Evolutionary conservation across 2,329 filamentous ascomycete species (phyloP), one percentile per base, ranked within the genome.

Genomic region (Penicillium hesseltinei): DNA sequence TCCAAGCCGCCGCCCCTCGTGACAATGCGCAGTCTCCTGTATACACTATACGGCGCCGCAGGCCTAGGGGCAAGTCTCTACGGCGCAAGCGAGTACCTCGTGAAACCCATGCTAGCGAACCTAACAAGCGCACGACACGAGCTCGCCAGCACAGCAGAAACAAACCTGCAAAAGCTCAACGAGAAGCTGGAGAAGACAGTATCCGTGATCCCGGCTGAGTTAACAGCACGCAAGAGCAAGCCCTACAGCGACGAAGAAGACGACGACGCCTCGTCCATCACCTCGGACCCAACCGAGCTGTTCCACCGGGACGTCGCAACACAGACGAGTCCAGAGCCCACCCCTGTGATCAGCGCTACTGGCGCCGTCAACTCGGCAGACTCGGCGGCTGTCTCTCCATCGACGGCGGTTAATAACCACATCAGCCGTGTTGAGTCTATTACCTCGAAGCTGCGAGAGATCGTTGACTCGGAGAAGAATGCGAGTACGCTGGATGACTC

Each of bases 241-340:
- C 66, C 23, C 61, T 27, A 65, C 56, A 42, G 51, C 27, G 56
- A 66, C 51, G 49, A 64, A 57, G 52, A 69, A 65, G 62, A 72
- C 1, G 70, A 71, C 15, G 81, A 81, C 23, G 50, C n/a, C 17
- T 35, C 29, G 13, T 82, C 80, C 43, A 65, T 77, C 17, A 77
- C 75, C 54, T 84, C 82, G 13, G 85, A 87, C 62, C 83, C 84
- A 3, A 85, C 84, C 2, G 84, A 86, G 68, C 81, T 87, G 40
- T 88, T 84, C 69, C 83, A 86, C 69, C 80, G 84, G 33, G 84
- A 87, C 64, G 81, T 83, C 58, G 85, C 83, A 50, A 86, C 84
- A 0, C 85, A 88, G 66, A 88, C 85, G 3, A 80, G 79, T 2
- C 81, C 81, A 27, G 69, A 70, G 11, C 23, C 54, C 5, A 58